These are phyloP conservation scores for Eurotiales sp. DNA, from an alignment of 2,329 filamentous ascomycete genomes.

Conservation along the genomic window DNA sequence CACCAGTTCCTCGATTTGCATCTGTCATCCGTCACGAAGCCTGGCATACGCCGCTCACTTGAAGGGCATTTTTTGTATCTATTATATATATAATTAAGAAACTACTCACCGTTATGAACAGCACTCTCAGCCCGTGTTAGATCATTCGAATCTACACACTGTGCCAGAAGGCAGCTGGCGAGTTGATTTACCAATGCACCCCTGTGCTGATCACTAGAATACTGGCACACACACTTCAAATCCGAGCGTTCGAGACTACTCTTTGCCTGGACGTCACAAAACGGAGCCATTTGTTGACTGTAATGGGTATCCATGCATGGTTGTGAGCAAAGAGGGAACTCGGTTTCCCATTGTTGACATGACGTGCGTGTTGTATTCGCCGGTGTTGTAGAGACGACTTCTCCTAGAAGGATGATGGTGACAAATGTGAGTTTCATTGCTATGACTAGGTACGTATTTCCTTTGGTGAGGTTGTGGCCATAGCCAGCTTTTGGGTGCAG, in stretches of 20 bases:
- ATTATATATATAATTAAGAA: not conserved
- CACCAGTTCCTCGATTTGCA: not conserved
- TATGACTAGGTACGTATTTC: no score
- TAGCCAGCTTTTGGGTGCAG: no score
- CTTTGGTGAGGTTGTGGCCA: no score
- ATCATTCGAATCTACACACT: not conserved
- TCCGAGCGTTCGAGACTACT: not conserved
- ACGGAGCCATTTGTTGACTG: not conserved
- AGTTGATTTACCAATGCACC: not conserved
- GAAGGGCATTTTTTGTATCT: not conserved
- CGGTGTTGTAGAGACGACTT: no score
- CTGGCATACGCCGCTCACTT: not conserved
- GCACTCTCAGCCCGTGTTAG: not conserved
- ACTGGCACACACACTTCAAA: not conserved
- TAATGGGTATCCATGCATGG: not conserved
- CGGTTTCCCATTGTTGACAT: not conserved
- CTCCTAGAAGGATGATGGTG: no score
- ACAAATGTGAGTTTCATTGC: no score
- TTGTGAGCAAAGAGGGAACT: not conserved
- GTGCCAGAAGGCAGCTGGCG: not conserved
- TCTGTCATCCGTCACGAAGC: not conserved
- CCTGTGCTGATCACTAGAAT: not conserved
- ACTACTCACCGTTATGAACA: not conserved
- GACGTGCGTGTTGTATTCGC: not conserved
- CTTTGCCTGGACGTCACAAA: not conserved